Percentiles rank a stretch among this genome's conserved stretches.
Conservation (phyloP, 1,139 yeast species). For the Pichia terricola region DNA sequence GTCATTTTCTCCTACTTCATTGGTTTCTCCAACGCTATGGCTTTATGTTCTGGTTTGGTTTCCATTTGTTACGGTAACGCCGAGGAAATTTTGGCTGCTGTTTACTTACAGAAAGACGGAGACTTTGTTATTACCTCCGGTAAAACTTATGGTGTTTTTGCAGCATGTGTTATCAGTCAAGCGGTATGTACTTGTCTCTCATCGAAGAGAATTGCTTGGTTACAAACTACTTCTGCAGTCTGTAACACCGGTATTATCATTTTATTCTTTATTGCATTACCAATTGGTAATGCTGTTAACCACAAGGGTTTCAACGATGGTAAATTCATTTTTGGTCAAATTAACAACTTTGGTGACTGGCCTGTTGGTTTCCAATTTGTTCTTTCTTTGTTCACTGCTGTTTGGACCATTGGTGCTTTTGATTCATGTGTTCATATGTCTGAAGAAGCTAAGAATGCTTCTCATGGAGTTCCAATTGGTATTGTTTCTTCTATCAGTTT, state of each 20-base stretch:
- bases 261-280: slow-evolving; percentile 58
- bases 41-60: slow-evolving; percentile 47
- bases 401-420: slow-evolving; percentile 61
- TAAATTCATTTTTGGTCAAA: slow-evolving; percentile 45
- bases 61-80: slow-evolving; percentile 54
- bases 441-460: slow-evolving; percentile 62
- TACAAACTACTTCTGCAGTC: slow-evolving; percentile 52
- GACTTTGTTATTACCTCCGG: slow-evolving; percentile 37
- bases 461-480: slow-evolving; percentile 63
- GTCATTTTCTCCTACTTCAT: slow-evolving; percentile 44
- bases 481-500: slow-evolving; percentile 47
- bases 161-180: slow-evolving; percentile 39
- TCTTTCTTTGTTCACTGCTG: slow-evolving; percentile 50
- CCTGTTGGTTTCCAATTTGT: slow-evolving; percentile 58
- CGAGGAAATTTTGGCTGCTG: slow-evolving; percentile 42
- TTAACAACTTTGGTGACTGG: slow-evolving; percentile 49
- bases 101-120: slow-evolving; percentile 39
- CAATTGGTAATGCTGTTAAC: slow-evolving; percentile 36
- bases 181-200: slow-evolving; percentile 39
- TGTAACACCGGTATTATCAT: slow-evolving; percentile 46
- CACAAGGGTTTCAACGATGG: slow-evolving; percentile 31
- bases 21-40: slow-evolving; percentile 51
- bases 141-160: slow-evolving; percentile 46
- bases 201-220: slow-evolving; percentile 41
- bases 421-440: slow-evolving; percentile 68